Conservation (phyloP, 495 filamentous ascomycete species). For the Collariella sp. region DNA sequence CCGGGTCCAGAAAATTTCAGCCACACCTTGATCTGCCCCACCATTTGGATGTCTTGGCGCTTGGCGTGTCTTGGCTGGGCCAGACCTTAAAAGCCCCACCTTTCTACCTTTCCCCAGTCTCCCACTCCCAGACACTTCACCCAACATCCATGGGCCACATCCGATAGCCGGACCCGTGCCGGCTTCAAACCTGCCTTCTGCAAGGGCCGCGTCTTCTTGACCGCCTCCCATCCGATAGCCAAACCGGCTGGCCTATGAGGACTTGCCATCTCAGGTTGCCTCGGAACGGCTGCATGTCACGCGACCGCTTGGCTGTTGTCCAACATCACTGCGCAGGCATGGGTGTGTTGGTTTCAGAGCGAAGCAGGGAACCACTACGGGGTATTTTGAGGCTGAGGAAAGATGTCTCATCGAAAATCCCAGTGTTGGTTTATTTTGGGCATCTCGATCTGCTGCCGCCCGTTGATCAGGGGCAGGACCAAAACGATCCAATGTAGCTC, state of each 20-base stretch:
- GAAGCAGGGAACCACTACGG: too few species aligned
- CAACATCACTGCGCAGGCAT: neutral
- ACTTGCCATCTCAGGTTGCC: neutral
- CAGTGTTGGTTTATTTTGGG: neutral
- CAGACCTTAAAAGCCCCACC: neutral
- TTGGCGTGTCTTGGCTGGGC: neutral
- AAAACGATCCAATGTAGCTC: neutral
- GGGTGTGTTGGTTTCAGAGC: neutral
- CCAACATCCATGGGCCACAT: neutral
- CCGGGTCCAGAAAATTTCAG: neutral
- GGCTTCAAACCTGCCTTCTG: neutral
- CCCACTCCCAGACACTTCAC: neutral
- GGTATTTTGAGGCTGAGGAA: neutral
- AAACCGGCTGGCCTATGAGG: slow-evolving; percentile 3
- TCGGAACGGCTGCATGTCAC: slow-evolving; percentile 9
- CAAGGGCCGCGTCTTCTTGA: slow-evolving; percentile 2
- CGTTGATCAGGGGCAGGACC: too few species aligned
- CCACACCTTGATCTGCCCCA: slow-evolving; percentile 10
- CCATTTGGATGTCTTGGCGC: neutral
- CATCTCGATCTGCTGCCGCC: too few species aligned
- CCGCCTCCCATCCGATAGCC: slow-evolving; percentile 4
- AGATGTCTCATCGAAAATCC: neutral
- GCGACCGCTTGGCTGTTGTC: slow-evolving; percentile 12
- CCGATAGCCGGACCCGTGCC: slow-evolving; percentile 1
- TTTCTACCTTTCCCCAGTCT: neutral